These are phyloP conservation scores for Auxenochlorella pyrenoidosa DNA, from an alignment of 139 green algal genomes.

Conservation along the genomic window DNA sequence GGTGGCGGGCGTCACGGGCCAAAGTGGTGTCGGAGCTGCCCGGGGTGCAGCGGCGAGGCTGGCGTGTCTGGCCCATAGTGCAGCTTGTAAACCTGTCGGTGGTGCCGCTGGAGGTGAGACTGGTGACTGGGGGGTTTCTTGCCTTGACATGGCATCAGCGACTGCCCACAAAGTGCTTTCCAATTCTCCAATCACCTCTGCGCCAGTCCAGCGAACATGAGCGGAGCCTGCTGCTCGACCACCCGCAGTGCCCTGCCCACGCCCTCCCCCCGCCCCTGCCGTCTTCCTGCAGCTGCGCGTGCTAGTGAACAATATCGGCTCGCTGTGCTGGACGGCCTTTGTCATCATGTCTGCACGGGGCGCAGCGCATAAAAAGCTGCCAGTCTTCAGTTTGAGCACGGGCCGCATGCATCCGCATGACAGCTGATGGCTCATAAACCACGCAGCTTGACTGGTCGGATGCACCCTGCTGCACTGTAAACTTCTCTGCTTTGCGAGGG, in stretches of 20 bases:
- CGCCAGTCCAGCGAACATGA: background rate
- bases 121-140: background rate
- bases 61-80: slow-evolving; percentile 41
- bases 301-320: slow-evolving; percentile 33
- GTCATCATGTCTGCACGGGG: slow-evolving; percentile 17
- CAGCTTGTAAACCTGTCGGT: slow-evolving; percentile 39
- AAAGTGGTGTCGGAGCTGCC: background rate
- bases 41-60: slow-evolving; percentile 24
- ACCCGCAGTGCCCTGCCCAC: background rate
- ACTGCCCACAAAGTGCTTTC: too few species aligned
- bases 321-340: slow-evolving; percentile 41
- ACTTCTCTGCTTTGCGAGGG: too few species aligned
- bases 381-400: background rate
- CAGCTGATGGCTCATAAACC: too few species aligned
- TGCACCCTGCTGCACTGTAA: too few species aligned
- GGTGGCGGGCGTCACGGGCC: background rate
- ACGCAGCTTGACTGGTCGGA: too few species aligned
- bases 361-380: background rate
- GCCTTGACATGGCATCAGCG: too few species aligned
- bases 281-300: slow-evolving; percentile 26
- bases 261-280: background rate
- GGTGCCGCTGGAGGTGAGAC: slow-evolving; percentile 32
- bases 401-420: background rate
- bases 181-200: too few species aligned
- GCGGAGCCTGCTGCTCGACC: background rate